Conservation (phyloP, 108 stramenopile genomes). For the Halocafeteria seosinensis region DNA sequence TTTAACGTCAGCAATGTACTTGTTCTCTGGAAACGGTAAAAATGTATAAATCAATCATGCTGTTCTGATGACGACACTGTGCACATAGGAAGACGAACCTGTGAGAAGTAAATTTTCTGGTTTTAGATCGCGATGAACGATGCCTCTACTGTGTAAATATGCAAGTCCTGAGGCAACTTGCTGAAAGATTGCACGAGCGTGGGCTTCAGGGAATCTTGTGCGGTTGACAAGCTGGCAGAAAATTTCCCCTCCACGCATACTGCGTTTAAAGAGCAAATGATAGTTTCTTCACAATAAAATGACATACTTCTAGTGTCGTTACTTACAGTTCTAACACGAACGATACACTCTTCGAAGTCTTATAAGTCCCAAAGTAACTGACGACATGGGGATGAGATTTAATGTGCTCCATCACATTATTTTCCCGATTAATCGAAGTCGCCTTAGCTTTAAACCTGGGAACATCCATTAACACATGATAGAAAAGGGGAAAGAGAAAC, state of each 20-base stretch:
- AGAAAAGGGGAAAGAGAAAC: too few species aligned
- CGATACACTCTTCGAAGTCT: not conserved
- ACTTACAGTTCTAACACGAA: not conserved
- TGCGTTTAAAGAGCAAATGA: not conserved
- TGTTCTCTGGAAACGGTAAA: not conserved
- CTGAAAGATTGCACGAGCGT: conserved; percentile 57
- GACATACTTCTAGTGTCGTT: not conserved
- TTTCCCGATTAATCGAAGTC: not conserved
- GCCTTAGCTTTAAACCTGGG: too few species aligned
- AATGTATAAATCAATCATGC: not conserved
- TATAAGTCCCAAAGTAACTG: not conserved
- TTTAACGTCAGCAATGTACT: not conserved
- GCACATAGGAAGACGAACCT: not conserved
- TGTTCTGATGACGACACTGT: not conserved
- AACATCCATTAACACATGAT: too few species aligned
- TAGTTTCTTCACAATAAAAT: not conserved
- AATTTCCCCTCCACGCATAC: not conserved
- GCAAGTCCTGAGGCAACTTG: conserved; percentile 78
- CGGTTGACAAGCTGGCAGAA: not conserved
- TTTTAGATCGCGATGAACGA: conserved; percentile 75
- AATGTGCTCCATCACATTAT: not conserved
- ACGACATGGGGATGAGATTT: not conserved
- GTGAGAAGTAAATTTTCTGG: conserved; percentile 1
- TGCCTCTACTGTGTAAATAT: conserved; percentile 69
- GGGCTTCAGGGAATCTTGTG: not conserved